phyloP scores from a whole-genome alignment of 2,329 filamentous ascomycete species.

The Kalmusia sp. region DNA sequence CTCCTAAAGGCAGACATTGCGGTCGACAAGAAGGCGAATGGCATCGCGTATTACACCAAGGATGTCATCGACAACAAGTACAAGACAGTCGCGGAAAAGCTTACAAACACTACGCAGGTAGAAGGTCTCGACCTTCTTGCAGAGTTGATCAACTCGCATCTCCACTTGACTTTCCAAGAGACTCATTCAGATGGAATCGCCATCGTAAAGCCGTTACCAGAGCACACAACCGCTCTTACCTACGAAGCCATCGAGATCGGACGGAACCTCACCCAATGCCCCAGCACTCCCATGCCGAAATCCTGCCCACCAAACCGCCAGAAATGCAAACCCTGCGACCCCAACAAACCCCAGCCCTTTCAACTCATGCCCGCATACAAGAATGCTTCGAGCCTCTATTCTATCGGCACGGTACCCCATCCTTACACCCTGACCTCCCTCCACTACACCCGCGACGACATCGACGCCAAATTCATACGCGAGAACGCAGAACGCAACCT shows the following conservation, averaged over 20 bases:
- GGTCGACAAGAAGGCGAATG: conserved; percentile 68
- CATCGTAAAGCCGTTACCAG: conserved; percentile 79
- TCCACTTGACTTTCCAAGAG: conserved; percentile 86
- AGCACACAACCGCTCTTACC: conserved; percentile 76
- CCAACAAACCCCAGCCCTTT: conserved; percentile 69
- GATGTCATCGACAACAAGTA: conserved; percentile 71
- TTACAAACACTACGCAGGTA: conserved; percentile 60
- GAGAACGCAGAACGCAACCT: conserved; percentile 73
- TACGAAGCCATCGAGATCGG: conserved; percentile 76
- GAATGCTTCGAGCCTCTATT: conserved; percentile 77
- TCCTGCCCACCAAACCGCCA: conserved; percentile 84
- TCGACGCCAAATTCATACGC: conserved; percentile 53
- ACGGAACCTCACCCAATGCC: conserved; percentile 76
- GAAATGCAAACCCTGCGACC: conserved; percentile 74
- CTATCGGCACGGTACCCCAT: conserved; percentile 87
- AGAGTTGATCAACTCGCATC: conserved; percentile 80
- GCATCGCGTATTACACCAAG: conserved; percentile 78
- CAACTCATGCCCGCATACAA: conserved; percentile 71
- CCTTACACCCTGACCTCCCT: conserved; percentile 83
- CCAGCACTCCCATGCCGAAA: conserved; percentile 72
- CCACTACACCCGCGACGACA: conserved; percentile 59
- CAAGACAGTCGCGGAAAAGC: conserved; percentile 67
- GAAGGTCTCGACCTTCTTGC: conserved; percentile 72
- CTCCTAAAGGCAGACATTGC: conserved; percentile 64
- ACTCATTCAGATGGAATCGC: conserved; percentile 78